Evolutionary conservation across 257 asterid genomes (phyloP).

Genomic region (Echium plantagineum): DNA sequence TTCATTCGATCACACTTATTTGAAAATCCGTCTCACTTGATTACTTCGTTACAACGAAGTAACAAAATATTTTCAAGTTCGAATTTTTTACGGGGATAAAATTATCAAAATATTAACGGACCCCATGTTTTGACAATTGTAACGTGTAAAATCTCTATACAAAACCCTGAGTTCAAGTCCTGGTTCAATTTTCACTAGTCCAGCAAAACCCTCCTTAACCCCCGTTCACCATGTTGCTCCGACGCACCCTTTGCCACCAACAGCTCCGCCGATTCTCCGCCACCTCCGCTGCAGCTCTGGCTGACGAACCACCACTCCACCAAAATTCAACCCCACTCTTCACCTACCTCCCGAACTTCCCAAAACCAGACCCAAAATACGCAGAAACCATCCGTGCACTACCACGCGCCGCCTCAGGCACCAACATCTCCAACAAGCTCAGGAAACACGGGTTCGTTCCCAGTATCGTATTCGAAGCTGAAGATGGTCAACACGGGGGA

Average conservation of each 20-base stretch:
- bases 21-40: too few relatives aligned
- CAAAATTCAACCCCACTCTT: slow-evolving; percentile 9
- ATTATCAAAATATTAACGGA: too few relatives aligned
- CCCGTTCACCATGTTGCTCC: slow-evolving; percentile 33
- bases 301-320: slow-evolving; percentile 34
- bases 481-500: slow-evolving; percentile 93
- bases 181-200: too few relatives aligned
- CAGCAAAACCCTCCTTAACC: slow-evolving; percentile 2
- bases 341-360: slow-evolving; percentile 54
- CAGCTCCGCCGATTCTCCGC: slow-evolving; percentile 14
- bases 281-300: slow-evolving; percentile 22
- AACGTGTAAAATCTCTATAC: too few relatives aligned
- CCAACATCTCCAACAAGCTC: slow-evolving; percentile 52
- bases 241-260: slow-evolving; percentile 40
- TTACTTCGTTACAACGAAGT: too few relatives aligned
- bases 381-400: slow-evolving; percentile 67
- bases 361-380: slow-evolving; percentile 70
- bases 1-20: too few relatives aligned
- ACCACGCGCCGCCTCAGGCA: slow-evolving; percentile 62
- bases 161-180: too few relatives aligned
- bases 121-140: too few relatives aligned
- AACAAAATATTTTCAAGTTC: too few relatives aligned
- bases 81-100: too few relatives aligned
- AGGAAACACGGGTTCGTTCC: slow-evolving; percentile 74
- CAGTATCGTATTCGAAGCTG: slow-evolving; percentile 84